phyloP scores from a whole-genome alignment of 106 monocot species.

The Dendrobium officinale region DNA sequence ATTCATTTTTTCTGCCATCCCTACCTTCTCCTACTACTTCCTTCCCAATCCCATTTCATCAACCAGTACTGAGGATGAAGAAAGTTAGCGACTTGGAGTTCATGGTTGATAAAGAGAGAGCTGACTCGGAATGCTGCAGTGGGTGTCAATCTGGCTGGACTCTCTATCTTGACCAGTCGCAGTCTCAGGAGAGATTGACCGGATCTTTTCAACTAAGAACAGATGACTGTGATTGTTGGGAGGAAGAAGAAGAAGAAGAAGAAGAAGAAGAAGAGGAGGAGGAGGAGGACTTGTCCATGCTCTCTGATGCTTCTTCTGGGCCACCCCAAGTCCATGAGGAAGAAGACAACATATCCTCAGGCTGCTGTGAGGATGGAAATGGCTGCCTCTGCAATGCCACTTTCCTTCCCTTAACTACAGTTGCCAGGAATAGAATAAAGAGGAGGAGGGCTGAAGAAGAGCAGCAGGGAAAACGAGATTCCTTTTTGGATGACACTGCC shows the following conservation, averaged over 20 bases:
- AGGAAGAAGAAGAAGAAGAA: conserved; percentile 31
- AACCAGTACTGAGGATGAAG: conserved; percentile 9
- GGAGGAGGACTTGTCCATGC: conserved; percentile 71
- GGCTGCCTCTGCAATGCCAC: conserved; percentile 9
- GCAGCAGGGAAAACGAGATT: not conserved
- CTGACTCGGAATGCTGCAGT: conserved; percentile 61
- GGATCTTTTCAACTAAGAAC: not conserved
- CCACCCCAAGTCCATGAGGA: conserved; percentile 53
- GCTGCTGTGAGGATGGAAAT: not conserved
- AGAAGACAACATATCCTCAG: conserved; percentile 5
- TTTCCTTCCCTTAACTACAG: not conserved
- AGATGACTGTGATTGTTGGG: not conserved
- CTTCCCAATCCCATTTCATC: not conserved
- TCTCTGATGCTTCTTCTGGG: conserved; percentile 96
- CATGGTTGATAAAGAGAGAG: conserved; percentile 6
- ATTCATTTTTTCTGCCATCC: conserved; percentile 9
- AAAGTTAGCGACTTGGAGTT: not conserved
- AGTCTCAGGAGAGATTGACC: conserved; percentile 19
- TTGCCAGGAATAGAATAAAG: conserved; percentile 17
- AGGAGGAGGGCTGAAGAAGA: conserved; percentile 30
- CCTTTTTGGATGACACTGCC: conserved; percentile 71
- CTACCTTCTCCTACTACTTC: not conserved
- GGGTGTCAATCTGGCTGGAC: conserved; percentile 96
- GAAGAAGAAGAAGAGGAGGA: conserved; percentile 48
- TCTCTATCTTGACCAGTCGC: conserved; percentile 61